Conservation (phyloP, 148 eudicot genomes). For the Silene conica region DNA sequence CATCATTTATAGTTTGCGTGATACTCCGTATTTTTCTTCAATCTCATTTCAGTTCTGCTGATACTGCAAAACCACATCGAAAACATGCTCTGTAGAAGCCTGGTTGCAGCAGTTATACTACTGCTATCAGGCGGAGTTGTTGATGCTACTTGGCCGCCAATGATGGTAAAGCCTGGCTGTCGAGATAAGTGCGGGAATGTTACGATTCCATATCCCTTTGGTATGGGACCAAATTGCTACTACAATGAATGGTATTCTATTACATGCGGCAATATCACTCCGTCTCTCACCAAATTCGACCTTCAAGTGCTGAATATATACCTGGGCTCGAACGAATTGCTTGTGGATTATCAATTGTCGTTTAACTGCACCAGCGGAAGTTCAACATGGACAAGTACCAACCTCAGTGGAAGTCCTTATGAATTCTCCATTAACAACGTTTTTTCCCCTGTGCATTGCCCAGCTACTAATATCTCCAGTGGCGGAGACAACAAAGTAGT, state of each 20-base stretch:
- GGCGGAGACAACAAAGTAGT: not conserved
- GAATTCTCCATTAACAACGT: slow-evolving; percentile 13
- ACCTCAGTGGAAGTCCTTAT: slow-evolving; percentile 17
- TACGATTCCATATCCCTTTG: slow-evolving; percentile 21
- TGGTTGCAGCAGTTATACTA: not conserved
- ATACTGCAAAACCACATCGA: not conserved
- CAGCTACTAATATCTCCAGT: slow-evolving; percentile 13
- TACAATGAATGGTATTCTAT: slow-evolving; percentile 19
- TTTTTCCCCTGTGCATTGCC: slow-evolving; percentile 18
- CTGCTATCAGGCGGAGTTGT: not conserved
- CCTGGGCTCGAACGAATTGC: slow-evolving; percentile 6
- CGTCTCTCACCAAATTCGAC: slow-evolving; percentile 10
- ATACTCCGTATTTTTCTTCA: not conserved
- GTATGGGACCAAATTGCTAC: slow-evolving; percentile 17
- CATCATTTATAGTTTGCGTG: not conserved
- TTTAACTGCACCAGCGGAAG: slow-evolving; percentile 7
- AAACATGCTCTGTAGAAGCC: not conserved
- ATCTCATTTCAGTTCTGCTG: not conserved
- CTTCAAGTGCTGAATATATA: slow-evolving; percentile 17
- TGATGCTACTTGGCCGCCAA: not conserved
- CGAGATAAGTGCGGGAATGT: slow-evolving; percentile 9
- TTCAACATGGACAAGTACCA: slow-evolving; percentile 12
- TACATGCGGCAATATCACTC: slow-evolving; percentile 6
- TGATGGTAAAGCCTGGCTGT: slow-evolving; percentile 17
- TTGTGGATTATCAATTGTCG: not conserved